phyloP scores from a whole-genome alignment of 75 land plant species.

The Selaginella tamariscina region DNA sequence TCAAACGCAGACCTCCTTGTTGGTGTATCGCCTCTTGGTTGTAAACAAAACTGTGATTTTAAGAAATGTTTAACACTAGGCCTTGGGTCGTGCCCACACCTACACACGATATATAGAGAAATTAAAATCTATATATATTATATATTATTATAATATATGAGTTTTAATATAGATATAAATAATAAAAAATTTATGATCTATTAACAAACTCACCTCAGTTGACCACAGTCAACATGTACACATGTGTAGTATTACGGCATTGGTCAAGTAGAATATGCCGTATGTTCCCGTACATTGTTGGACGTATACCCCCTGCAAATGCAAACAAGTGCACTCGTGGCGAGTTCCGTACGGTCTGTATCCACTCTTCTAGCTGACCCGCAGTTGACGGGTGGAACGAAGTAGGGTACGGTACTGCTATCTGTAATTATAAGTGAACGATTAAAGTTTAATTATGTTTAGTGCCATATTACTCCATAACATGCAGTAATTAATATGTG shows the following conservation, averaged over 20 bases:
- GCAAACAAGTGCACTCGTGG: background rate
- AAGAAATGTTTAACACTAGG: background rate
- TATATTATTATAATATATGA: no score
- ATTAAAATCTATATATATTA: no score
- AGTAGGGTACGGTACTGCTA: slow-evolving; percentile 5
- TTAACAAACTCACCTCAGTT: no score
- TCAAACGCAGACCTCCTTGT: slow-evolving; percentile 3
- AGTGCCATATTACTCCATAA: no score
- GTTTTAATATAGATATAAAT: no score
- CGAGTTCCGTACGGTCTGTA: background rate
- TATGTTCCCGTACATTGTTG: background rate
- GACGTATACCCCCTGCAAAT: background rate
- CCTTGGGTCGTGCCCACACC: background rate
- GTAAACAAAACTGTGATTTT: background rate
- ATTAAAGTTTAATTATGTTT: no score
- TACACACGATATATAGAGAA: no score
- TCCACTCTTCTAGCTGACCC: background rate
- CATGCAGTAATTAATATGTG: no score
- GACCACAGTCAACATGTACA: background rate
- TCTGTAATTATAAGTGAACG: no score
- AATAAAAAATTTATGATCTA: no score
- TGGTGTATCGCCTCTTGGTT: slow-evolving; percentile 6
- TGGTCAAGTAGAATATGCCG: background rate
- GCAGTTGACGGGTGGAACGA: slow-evolving; percentile 4
- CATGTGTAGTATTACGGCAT: background rate